Base-by-base conservation (phyloP, 768 basidiomycete species). In the Paxillus involutus region DNA sequence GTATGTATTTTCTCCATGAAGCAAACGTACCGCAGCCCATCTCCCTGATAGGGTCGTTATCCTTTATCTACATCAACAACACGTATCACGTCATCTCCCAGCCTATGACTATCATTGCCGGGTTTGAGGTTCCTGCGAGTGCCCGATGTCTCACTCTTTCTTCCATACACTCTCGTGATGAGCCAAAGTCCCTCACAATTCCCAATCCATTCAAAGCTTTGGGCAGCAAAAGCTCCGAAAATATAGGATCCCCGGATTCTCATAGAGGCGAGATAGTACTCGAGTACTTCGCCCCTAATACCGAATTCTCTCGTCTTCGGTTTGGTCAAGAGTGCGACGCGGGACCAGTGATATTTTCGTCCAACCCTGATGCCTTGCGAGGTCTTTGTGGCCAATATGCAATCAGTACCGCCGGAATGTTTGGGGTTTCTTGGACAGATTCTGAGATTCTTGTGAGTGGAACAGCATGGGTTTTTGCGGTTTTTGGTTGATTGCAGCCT, bases 151-250 rank as follows among this genome's bases (percentile, higher is more conserved):
- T 46, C 9, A 43, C 58, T 13, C 57, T 62, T 47, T 68, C 56
- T 11, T 50, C 57, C 6, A 44, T 49, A 7, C 59, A 59, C n/a
- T 67, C 67, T n/a, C 33, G 40, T 4, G 67, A 68, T 0, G 69
- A 67, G 24, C 39, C 37, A 11, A 58, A 63, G 26, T 58, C 73
- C 10, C 64, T 83, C n/a, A 74, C 77, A 1, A 69, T 88, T n/a
- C 75, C 85, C 7, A 86, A 84, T 55, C 79, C 84, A 3, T 84
- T 90, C 74, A 90, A 84, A 63, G 71, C 75, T 1, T 74, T 81
- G 13, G 74, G 75, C 51, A 71, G 71, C 26, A 74, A 65, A n/a
- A 80, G 82, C n/a, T 61, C 74, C 0, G 86, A 87, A 30, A 73
- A 75, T 49, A 47, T 80, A 4, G 39, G 57, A 42, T 59, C 51